Conservation (phyloP, 257 asterid species). For the Rehmannia glutinosa region DNA sequence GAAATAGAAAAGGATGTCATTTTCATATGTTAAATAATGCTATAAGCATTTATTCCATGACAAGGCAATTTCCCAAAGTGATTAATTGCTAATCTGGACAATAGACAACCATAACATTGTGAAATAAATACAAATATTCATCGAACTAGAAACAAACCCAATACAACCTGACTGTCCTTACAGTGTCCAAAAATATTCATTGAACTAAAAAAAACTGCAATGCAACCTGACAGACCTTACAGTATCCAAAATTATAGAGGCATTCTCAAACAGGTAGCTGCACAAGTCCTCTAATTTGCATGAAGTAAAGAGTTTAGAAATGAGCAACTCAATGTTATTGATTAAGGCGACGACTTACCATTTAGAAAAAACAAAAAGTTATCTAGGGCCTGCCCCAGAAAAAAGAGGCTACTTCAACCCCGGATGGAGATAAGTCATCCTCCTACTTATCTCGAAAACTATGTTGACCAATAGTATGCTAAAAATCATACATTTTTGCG, state of each 20-base stretch:
- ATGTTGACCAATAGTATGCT: neutral
- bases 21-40: neutral
- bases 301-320: neutral
- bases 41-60: slow-evolving; percentile 7
- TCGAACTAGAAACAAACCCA: no score
- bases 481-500: neutral
- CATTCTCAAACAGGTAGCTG: slow-evolving; percentile 12
- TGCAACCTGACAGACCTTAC: neutral
- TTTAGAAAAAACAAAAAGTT: no score
- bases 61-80: neutral
- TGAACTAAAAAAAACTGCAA: neutral
- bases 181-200: neutral
- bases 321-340: neutral
- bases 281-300: neutral
- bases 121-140: neutral
- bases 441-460: neutral
- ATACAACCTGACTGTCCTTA: neutral
- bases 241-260: neutral
- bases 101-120: neutral
- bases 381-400: no score
- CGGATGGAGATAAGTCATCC: neutral
- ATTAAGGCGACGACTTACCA: neutral
- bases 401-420: neutral
- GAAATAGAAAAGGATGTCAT: slow-evolving; percentile 10
- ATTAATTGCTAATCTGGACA: neutral